Evolutionary conservation across 129 eudicot genomes (phyloP).

Genomic region (Flaveria ramosissima): DNA sequence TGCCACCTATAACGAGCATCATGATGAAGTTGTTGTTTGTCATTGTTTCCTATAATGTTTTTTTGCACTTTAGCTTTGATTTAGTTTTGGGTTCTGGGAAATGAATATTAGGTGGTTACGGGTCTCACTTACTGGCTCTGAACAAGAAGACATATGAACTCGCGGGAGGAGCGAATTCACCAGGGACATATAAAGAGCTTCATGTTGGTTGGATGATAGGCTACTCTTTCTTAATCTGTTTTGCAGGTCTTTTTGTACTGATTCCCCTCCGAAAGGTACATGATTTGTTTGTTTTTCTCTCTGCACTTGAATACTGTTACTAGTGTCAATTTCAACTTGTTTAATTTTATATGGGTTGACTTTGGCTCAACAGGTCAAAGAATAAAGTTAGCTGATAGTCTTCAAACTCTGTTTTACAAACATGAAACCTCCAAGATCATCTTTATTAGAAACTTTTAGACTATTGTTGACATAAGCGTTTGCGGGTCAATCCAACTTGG

Average conservation of each 20-base stretch:
- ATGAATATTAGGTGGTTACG: conserved; percentile 61
- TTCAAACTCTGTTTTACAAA: neutral
- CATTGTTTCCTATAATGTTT: neutral
- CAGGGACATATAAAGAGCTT: conserved; percentile 70
- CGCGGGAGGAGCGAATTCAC: conserved; percentile 56
- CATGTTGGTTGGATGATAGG: conserved; percentile 75
- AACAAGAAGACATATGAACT: conserved; percentile 70
- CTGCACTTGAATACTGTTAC: neutral
- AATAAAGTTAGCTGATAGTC: neutral
- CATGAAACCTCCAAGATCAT: neutral
- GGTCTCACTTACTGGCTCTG: conserved; percentile 63
- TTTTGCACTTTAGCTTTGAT: neutral
- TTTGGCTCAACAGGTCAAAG: too few species aligned
- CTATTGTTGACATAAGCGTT: neutral
- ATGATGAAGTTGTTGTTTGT: neutral
- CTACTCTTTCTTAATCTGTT: conserved; percentile 60
- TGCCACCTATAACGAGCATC: neutral
- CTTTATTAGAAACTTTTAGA: neutral
- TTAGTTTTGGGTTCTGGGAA: neutral
- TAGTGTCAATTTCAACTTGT: neutral
- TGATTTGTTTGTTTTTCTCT: conserved; percentile 1
- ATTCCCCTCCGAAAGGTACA: conserved; percentile 80
- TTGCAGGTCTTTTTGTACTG: conserved; percentile 73
- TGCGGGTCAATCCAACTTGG: conserved; percentile 2
- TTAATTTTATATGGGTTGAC: too few species aligned